These are phyloP conservation scores for Aspergillus sp. DNA, from an alignment of 2,329 filamentous ascomycete species.

Conservation along the genomic window DNA sequence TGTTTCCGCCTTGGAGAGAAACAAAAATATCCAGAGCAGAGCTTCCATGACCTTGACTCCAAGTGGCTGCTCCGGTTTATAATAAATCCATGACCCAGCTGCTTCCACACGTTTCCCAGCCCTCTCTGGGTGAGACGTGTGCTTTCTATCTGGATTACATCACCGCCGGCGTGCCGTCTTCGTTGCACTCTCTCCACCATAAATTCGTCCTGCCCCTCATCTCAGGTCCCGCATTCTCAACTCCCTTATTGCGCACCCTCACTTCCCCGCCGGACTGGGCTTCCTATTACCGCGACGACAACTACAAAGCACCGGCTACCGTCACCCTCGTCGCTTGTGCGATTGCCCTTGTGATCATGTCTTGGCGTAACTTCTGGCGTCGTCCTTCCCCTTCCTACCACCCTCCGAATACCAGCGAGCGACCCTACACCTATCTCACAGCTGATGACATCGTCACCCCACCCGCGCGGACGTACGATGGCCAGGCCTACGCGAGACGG, in stretches of 20 bases:
- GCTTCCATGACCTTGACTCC: slow-evolving; percentile 19
- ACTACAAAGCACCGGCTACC: slow-evolving; percentile 24
- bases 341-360: slow-evolving; percentile 33
- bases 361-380: slow-evolving; percentile 36
- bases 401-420: slow-evolving; percentile 24
- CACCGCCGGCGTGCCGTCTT: slow-evolving; percentile 30
- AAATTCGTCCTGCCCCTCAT: slow-evolving; percentile 24
- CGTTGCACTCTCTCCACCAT: slow-evolving; percentile 33
- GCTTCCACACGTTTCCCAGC: slow-evolving; percentile 37
- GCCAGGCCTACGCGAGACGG: slow-evolving; percentile 10
- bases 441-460: slow-evolving; percentile 34
- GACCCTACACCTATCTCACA: slow-evolving; percentile 38
- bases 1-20: slow-evolving; percentile 16
- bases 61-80: slow-evolving; percentile 6
- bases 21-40: slow-evolving; percentile 7
- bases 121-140: slow-evolving; percentile 42
- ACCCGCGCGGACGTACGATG: slow-evolving; percentile 15
- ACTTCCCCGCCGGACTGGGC: slow-evolving; percentile 21
- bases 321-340: slow-evolving; percentile 29
- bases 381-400: slow-evolving; percentile 30
- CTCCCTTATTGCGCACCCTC: slow-evolving; percentile 23
- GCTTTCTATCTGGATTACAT: slow-evolving; percentile 39
- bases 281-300: slow-evolving; percentile 18
- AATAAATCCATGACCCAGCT: slow-evolving; percentile 40
- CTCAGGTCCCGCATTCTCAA: slow-evolving; percentile 14